A percentile compares a stretch with the other conserved stretches of the same genome.
Conservation (phyloP, 192 early-diverging fungal genomes). For the Lobosporangium transversale region DNA sequence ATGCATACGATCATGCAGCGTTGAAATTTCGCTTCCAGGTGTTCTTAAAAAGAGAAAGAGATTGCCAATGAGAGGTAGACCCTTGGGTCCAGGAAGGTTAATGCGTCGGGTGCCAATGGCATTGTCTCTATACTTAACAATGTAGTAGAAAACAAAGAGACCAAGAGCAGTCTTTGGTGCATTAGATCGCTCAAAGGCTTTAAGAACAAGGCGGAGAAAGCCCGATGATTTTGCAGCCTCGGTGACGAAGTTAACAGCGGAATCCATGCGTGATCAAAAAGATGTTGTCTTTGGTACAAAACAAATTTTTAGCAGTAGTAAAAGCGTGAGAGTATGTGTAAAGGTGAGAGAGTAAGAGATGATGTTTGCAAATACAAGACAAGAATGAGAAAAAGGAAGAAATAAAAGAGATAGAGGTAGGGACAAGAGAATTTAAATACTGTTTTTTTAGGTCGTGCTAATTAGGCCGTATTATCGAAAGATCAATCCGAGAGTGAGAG, state of each 20-base stretch:
- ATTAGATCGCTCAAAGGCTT: constrained; percentile 9
- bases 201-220: constrained; percentile 10
- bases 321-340: neutral
- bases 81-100: constrained; percentile 33
- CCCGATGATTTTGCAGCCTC: constrained; percentile 16
- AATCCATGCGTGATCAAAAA: constrained; percentile 1
- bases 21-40: constrained; percentile 14
- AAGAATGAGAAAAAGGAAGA: neutral
- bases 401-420: neutral
- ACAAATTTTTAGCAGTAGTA: constrained; percentile 3
- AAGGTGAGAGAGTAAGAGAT: neutral
- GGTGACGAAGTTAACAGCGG: neutral
- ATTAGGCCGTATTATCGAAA: too few relatives aligned
- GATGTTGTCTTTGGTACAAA: too few relatives aligned
- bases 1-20: constrained; percentile 26
- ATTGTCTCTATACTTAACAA: constrained; percentile 43
- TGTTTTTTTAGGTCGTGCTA: neutral
- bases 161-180: constrained; percentile 25
- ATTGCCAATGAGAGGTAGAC: constrained; percentile 49
- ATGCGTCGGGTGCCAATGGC: constrained; percentile 29
- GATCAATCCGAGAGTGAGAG: too few relatives aligned
- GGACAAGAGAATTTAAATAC: neutral
- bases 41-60: constrained; percentile 6
- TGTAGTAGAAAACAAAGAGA: constrained; percentile 26
- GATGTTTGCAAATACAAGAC: neutral